Percentiles rank a stretch among this genome's conserved stretches.
These are phyloP conservation scores for Leccinellum luteum DNA, from an alignment of 768 basidiomycete species.

Conservation along the genomic window DNA sequence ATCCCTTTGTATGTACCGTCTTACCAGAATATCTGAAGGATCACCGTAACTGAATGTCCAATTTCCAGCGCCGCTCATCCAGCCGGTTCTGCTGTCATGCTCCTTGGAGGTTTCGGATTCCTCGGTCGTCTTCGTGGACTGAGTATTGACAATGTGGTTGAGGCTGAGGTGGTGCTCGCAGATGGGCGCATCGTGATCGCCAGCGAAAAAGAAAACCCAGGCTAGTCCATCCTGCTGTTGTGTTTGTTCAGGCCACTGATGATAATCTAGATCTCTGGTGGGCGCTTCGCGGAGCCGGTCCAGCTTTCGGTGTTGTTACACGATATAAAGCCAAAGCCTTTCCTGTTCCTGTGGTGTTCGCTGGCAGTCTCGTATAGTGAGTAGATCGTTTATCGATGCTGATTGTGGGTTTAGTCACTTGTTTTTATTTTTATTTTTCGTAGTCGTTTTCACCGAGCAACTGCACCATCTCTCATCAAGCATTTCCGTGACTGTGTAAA, in stretches of 20 bases:
- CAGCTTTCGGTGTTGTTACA: conserved; percentile 79
- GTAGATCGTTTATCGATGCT: conserved; percentile 27
- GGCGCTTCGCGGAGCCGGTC: conserved; percentile 82
- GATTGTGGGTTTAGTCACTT: conserved; percentile 3
- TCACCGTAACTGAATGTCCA: conserved; percentile 3
- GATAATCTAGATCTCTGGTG: conserved; percentile 71
- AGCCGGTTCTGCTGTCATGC: conserved; percentile 74
- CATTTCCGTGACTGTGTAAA: conserved; percentile 95
- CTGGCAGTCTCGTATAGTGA: conserved; percentile 90
- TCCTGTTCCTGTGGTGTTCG: conserved; percentile 87
- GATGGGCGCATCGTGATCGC: conserved; percentile 84
- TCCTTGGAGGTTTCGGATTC: conserved; percentile 88
- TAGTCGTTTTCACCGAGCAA: conserved; percentile 86
- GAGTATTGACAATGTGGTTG: conserved; percentile 86
- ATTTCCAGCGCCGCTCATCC: conserved; percentile 70
- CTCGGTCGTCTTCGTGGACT: conserved; percentile 79
- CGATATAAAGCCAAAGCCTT: conserved; percentile 89
- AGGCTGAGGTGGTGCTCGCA: conserved; percentile 88
- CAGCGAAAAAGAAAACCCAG: conserved; percentile 68
- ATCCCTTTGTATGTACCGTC: conserved; percentile 62
- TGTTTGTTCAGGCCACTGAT: not conserved
- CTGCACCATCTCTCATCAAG: conserved; percentile 82
- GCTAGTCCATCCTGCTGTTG: conserved; percentile 34
- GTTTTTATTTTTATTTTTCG: conserved; percentile 5
- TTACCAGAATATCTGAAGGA: not conserved